These are phyloP conservation scores for Cladosporium sp. DNA, from an alignment of 2,329 filamentous ascomycete genomes.

Conservation along the genomic window DNA sequence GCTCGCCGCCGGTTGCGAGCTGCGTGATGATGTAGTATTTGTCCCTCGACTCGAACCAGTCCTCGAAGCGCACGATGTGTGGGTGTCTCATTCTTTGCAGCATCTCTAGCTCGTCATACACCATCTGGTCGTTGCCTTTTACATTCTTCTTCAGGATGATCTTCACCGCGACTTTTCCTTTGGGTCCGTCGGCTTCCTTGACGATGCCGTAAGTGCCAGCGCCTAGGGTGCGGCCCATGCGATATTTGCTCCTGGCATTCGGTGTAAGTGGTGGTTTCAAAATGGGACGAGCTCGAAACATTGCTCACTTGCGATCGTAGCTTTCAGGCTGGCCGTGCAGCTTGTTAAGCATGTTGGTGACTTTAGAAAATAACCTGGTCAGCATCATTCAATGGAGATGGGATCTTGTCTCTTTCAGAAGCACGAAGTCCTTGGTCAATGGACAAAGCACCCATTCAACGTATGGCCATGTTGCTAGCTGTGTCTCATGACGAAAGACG, in stretches of 20 bases:
- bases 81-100: slow-evolving; percentile 86
- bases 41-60: slow-evolving; percentile 99
- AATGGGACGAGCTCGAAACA: slow-evolving; percentile 36
- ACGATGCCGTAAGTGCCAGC: slow-evolving; percentile 98
- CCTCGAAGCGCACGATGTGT: slow-evolving; percentile 94
- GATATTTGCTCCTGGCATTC: slow-evolving; percentile 68
- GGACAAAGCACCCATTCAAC: too few relatives aligned
- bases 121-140: slow-evolving; percentile 97
- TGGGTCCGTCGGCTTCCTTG: slow-evolving; percentile 81
- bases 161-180: slow-evolving; percentile 90
- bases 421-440: too few relatives aligned
- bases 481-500: too few relatives aligned
- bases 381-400: neutral
- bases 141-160: slow-evolving; percentile 99
- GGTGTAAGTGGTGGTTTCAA: slow-evolving; percentile 14
- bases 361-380: slow-evolving; percentile 42
- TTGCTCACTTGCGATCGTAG: slow-evolving; percentile 82
- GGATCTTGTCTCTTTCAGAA: too few relatives aligned
- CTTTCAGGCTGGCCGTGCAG: slow-evolving; percentile 94
- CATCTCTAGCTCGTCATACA: slow-evolving; percentile 94
- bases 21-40: slow-evolving; percentile 99
- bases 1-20: slow-evolving; percentile 88
- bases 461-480: too few relatives aligned
- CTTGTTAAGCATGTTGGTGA: slow-evolving; percentile 88
- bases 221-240: slow-evolving; percentile 87